Percentiles rank a stretch among this genome's conserved stretches.
Conservation (phyloP, 345 rosid species). For the Litchi chinensis region DNA sequence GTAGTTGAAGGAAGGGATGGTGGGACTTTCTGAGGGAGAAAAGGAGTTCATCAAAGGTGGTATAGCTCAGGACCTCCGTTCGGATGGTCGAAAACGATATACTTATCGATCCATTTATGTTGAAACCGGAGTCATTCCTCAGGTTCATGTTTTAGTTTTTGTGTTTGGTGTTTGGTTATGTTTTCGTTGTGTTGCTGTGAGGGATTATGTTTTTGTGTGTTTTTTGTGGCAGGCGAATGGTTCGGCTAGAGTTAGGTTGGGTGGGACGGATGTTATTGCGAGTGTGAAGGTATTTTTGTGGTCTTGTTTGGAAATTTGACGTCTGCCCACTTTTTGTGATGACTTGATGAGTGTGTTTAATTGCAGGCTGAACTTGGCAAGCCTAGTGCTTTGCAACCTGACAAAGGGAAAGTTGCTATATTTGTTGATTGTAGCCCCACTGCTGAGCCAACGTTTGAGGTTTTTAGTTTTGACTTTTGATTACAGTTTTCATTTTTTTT, state of each 20-base stretch:
- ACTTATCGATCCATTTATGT: constrained; percentile 67
- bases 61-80: constrained; percentile 77
- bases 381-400: constrained; percentile 73
- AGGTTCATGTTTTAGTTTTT: constrained; percentile 44
- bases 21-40: constrained; percentile 78
- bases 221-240: constrained; percentile 70
- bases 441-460: constrained; percentile 86
- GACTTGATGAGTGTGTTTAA: constrained; percentile 18
- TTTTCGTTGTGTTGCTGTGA: background rate
- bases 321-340: background rate
- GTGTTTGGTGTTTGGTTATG: background rate
- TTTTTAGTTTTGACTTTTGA: constrained; percentile 28
- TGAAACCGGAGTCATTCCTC: constrained; percentile 87
- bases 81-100: constrained; percentile 75
- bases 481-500: background rate
- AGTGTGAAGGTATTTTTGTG: constrained; percentile 73
- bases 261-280: constrained; percentile 89
- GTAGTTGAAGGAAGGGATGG: constrained; percentile 50
- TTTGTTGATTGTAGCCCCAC: constrained; percentile 87
- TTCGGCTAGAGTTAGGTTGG: constrained; percentile 78
- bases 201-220: background rate
- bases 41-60: constrained; percentile 76
- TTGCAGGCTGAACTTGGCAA: constrained; percentile 88
- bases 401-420: constrained; percentile 79
- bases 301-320: background rate